A percentile compares a stretch with the other conserved stretches of the same genome.
Conservation (phyloP, 768 basidiomycete species). For the Pisolithus microcarpus region DNA sequence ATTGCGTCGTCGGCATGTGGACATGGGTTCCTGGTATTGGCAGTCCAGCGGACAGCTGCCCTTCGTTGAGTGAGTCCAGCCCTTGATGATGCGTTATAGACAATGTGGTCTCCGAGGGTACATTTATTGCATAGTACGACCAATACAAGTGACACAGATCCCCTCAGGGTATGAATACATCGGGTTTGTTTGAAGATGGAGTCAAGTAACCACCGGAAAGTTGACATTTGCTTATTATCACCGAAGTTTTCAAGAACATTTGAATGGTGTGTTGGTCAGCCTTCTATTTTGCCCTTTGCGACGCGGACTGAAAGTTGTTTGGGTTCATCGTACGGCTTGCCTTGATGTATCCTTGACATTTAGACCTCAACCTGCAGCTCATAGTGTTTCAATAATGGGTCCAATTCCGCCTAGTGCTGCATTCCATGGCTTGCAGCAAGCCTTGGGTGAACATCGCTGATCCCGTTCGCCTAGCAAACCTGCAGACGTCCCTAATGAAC, state of each 20-base stretch:
- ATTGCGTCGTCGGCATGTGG: too few species aligned
- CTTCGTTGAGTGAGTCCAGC: too few species aligned
- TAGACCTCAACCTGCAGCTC: background rate
- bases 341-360: background rate
- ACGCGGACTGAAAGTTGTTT: background rate
- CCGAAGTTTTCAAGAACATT: background rate
- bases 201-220: background rate
- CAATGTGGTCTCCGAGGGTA: background rate
- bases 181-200: background rate
- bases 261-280: too few species aligned
- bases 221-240: background rate
- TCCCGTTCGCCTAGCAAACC: too few species aligned
- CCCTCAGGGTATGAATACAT: background rate
- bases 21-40: too few species aligned
- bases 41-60: too few species aligned
- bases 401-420: background rate
- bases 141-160: background rate
- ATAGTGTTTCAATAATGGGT: background rate
- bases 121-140: background rate
- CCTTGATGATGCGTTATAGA: too few species aligned
- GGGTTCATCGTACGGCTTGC: background rate
- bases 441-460: background rate
- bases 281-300: background rate
- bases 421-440: background rate
- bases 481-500: background rate